These are phyloP conservation scores for Ceratobasidium papillatum DNA, from an alignment of 1,284 basidiomycete genomes.

Conservation along the genomic window DNA sequence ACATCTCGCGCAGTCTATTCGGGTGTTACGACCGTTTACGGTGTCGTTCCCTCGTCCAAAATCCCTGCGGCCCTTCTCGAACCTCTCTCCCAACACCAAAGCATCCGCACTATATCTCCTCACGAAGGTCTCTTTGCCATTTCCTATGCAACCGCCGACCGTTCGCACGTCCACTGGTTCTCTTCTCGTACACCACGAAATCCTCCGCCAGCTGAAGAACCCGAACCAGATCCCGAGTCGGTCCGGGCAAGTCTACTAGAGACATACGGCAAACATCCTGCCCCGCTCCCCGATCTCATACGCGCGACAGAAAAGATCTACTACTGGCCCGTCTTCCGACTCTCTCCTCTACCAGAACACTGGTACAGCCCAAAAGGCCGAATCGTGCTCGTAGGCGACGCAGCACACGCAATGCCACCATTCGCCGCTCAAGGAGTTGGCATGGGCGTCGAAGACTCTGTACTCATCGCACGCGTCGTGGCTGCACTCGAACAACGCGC, in stretches of 20 bases:
- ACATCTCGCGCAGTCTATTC: slow-evolving; percentile 33
- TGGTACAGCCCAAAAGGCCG: slow-evolving; percentile 38
- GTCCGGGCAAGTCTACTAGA: slow-evolving; percentile 27
- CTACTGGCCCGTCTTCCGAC: slow-evolving; percentile 41
- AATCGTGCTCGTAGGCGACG: slow-evolving; percentile 38
- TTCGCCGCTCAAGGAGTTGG: slow-evolving; percentile 38
- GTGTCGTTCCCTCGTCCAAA: slow-evolving; percentile 37
- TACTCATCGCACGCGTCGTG: slow-evolving; percentile 27
- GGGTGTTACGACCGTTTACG: slow-evolving; percentile 40
- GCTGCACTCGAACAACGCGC: slow-evolving; percentile 35
- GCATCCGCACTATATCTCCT: slow-evolving; percentile 41
- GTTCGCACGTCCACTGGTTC: slow-evolving; percentile 38
- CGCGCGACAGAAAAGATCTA: slow-evolving; percentile 38
- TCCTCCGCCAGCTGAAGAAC: slow-evolving; percentile 25
- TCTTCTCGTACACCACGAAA: slow-evolving; percentile 34
- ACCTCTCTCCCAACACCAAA: slow-evolving; percentile 36
- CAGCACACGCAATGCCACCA: slow-evolving; percentile 41
- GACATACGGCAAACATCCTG: slow-evolving; percentile 37
- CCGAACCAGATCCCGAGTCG: slow-evolving; percentile 25
- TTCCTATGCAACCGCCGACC: slow-evolving; percentile 31
- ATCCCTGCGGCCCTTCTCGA: slow-evolving; percentile 16
- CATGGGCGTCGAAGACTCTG: slow-evolving; percentile 38
- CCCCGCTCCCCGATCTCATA: slow-evolving; percentile 35
- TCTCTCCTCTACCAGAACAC: slow-evolving; percentile 21
- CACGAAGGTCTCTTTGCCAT: slow-evolving; percentile 41